Conservation (phyloP, 73 alveolate genomes). For the Stentor coeruleus region DNA sequence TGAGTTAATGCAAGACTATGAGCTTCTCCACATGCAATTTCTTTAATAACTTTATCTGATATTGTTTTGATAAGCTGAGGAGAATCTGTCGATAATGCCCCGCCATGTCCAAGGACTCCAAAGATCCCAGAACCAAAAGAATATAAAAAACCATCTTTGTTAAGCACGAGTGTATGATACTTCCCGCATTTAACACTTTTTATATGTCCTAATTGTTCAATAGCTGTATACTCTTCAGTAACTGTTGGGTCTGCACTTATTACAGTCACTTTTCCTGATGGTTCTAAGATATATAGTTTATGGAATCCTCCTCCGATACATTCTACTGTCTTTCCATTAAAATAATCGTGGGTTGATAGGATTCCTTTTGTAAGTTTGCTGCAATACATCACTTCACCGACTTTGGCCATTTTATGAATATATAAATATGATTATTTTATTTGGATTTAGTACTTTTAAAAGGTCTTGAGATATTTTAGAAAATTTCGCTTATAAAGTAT, state of each 20-base stretch:
- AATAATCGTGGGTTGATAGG: conserved; percentile 67
- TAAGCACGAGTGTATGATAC: conserved; percentile 75
- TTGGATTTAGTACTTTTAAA: no score
- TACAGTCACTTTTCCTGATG: conserved; percentile 26
- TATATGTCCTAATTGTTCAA: conserved; percentile 59
- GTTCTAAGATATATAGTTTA: conserved; percentile 79
- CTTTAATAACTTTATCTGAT: conserved; percentile 78
- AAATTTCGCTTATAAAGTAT: no score
- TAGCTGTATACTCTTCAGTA: conserved; percentile 26
- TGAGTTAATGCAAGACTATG: conserved; percentile 95
- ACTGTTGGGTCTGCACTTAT: neutral
- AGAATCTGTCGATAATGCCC: conserved; percentile 63
- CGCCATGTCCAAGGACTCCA: conserved; percentile 98
- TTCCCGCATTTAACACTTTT: conserved; percentile 70
- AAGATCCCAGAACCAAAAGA: conserved; percentile 88
- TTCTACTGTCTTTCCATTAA: conserved; percentile 81
- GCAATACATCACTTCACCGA: conserved; percentile 90
- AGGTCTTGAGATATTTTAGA: no score
- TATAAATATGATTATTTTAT: no score
- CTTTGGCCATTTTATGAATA: conserved; percentile 38
- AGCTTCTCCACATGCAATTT: conserved; percentile 97
- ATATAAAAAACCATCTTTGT: conserved; percentile 92
- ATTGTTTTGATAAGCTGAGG: conserved; percentile 81
- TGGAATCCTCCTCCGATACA: conserved; percentile 92
- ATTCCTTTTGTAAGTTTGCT: conserved; percentile 66